phyloP scores from a whole-genome alignment of 441 rosid species.

The Gossypium aridum region DNA sequence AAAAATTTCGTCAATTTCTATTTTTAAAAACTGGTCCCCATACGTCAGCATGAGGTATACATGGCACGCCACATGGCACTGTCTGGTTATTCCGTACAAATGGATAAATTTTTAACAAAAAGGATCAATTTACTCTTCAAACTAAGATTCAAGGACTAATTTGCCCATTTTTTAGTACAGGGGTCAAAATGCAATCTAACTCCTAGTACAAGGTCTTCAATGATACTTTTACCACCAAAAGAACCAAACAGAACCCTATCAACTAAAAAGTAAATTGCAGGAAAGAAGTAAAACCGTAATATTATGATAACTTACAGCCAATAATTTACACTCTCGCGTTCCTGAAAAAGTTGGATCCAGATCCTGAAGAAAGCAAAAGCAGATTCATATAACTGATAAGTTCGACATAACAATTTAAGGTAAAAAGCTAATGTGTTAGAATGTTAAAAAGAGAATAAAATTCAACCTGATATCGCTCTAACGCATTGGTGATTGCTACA shows the following conservation, averaged over 20 bases:
- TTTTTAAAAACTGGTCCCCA: too few species aligned
- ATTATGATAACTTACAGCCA: slow-evolving; percentile 39
- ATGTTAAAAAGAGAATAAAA: slow-evolving; percentile 14
- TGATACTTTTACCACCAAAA: background rate
- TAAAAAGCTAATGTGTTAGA: background rate
- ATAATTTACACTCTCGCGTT: slow-evolving; percentile 72
- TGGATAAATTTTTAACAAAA: too few species aligned
- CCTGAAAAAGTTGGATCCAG: slow-evolving; percentile 94
- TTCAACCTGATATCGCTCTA: slow-evolving; percentile 81
- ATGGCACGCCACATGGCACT: too few species aligned
- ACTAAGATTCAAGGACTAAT: too few species aligned
- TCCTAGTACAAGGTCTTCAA: too few species aligned
- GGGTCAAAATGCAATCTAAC: too few species aligned
- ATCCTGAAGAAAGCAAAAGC: slow-evolving; percentile 49
- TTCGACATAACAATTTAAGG: background rate
- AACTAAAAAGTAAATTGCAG: background rate
- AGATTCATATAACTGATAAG: background rate
- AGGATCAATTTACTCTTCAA: too few species aligned
- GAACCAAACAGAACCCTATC: background rate
- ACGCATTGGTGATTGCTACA: slow-evolving; percentile 80
- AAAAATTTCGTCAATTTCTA: too few species aligned
- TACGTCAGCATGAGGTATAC: too few species aligned
- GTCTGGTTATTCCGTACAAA: too few species aligned
- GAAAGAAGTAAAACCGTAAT: background rate
- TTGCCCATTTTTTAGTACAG: too few species aligned